Conservation (phyloP, 148 eudicot genomes). For the Drosera capensis region DNA sequence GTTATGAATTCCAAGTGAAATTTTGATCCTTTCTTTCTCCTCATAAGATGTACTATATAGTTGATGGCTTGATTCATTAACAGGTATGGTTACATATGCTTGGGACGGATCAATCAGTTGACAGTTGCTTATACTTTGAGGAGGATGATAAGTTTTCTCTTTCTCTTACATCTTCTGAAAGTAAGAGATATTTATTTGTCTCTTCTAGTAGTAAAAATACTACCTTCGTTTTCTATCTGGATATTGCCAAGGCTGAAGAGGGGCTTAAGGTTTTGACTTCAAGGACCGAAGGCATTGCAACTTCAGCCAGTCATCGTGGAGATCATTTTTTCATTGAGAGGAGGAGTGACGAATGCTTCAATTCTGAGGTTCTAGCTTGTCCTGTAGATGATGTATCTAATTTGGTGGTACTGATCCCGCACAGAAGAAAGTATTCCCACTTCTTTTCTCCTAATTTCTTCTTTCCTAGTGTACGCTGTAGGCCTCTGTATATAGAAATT, state of each 20-base stretch:
- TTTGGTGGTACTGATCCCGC: constrained; percentile 49
- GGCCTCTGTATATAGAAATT: too few species aligned
- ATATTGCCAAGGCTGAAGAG: constrained; percentile 37
- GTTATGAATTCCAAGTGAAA: too few species aligned
- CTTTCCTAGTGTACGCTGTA: not conserved
- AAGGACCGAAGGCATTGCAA: constrained; percentile 61
- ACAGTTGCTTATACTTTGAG: constrained; percentile 74
- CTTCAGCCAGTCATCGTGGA: constrained; percentile 76
- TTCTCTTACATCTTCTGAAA: constrained; percentile 59
- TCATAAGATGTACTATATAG: not conserved
- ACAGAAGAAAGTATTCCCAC: constrained; percentile 49
- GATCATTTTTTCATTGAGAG: constrained; percentile 61
- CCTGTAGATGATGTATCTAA: constrained; percentile 59
- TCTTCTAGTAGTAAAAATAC: constrained; percentile 73
- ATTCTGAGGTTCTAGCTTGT: constrained; percentile 84
- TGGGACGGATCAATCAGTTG: constrained; percentile 56
- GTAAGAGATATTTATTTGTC: constrained; percentile 70
- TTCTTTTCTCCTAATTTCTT: not conserved
- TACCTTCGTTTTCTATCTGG: constrained; percentile 57
- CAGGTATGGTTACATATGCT: constrained; percentile 84
- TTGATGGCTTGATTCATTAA: not conserved
- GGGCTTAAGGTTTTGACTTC: constrained; percentile 65
- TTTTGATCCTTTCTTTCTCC: not conserved
- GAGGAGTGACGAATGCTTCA: constrained; percentile 71
- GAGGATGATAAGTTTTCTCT: constrained; percentile 72